Evolutionary conservation across 1,284 basidiomycete species (phyloP), one percentile per base, ranked within the genome.

Genomic region (Melanopsichium pennsylvanicum): DNA sequence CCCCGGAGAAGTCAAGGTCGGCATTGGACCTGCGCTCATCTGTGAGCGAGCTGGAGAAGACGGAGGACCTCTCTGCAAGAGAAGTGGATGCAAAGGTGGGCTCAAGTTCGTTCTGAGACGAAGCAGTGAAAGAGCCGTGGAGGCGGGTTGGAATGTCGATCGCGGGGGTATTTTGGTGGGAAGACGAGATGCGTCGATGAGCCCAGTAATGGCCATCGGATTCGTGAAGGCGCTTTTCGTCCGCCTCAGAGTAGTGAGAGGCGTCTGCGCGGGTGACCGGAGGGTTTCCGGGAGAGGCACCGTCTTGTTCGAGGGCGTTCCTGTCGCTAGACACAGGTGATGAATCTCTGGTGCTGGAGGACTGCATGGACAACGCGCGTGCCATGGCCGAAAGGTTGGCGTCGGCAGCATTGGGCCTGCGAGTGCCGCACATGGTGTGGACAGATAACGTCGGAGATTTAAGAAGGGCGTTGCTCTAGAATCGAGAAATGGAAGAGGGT

Each of bases 201-300:
- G 68, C 68, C 68, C 68, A 70, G 32, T 50, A 68, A 48, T 74
- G 69, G 21, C 63, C 68, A 12, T 74, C 64, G 15, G 59, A 50
- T 45, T 75, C 67, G 44, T 74, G 73, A 12, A 73, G 54, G 9
- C 60, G 62, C 60, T 74, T 75, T 41, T 75, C 73, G 46, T 75
- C 73, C 1, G 59, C 60, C 33, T 75, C 73, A 3, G 61, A 66
- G 35, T 75, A 75, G 52, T 71, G 63, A 15, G 70, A 57, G 26
- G 60, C 59, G 19, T 66, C 68, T 26, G 60, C 63, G 10, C 68
- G 50, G 23, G 52, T 48, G 2, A 50, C 55, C 23, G 71, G 71
- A 3, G 67, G 72, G 10, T 70, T 74, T 12, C 45, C 56, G 16
- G 51, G 45, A 5, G 52, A 46, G 10, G 35, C 39, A 18, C 43